Evolutionary conservation across 2,329 filamentous ascomycete species (phyloP), one percentile per base, ranked within the genome.

Genomic region (Colletotrichum chrysophilum): DNA sequence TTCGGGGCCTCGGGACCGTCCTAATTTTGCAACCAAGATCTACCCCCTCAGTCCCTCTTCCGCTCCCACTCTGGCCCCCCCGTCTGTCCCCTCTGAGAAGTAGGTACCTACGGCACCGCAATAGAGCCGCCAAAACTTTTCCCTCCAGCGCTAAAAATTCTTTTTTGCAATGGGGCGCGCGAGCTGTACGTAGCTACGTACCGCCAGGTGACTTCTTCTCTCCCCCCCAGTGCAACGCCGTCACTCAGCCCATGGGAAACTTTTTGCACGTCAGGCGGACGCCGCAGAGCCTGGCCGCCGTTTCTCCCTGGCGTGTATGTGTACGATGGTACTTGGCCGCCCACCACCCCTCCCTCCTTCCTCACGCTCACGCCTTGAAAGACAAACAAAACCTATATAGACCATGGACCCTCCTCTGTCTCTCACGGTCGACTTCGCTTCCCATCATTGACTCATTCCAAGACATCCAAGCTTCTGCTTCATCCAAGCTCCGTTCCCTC

Each of bases 201-300:
- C 58, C 58, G 38, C 62, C 58, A 32, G 21, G 56, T 52, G 36
- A 52, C 52, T 70, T 48, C 32, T 30, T 60, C 43, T 48, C 10
- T n/a, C 38, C 18, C 43, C 38, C 43, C 65, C 58, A 74, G 74
- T 69, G 70, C 74, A 76, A 74, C 70, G 70, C 70, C 74, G 74
- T 73, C 70, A 74, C 65, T 60, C 48, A 73, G 70, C 56, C 28
- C 58, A 60, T 74, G 32, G 74, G 55, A 71, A 64, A 66, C 38
- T 70, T 68, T 76, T 69, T 73, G 70, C 74, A 65, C 36, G 74
- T 76, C 74, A 76, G 64, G 65, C 73, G 74, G 65, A 74, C 70
- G 68, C 34, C 58, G 74, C 74, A 32, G 26, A 67, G 55, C 43
- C 69, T 34, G 69, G 71, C 60, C 34, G 48, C 48, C 58, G 32